Evolutionary conservation across 2,329 filamentous ascomycete genomes (phyloP).

Genomic region (Didymella arachidicola): DNA sequence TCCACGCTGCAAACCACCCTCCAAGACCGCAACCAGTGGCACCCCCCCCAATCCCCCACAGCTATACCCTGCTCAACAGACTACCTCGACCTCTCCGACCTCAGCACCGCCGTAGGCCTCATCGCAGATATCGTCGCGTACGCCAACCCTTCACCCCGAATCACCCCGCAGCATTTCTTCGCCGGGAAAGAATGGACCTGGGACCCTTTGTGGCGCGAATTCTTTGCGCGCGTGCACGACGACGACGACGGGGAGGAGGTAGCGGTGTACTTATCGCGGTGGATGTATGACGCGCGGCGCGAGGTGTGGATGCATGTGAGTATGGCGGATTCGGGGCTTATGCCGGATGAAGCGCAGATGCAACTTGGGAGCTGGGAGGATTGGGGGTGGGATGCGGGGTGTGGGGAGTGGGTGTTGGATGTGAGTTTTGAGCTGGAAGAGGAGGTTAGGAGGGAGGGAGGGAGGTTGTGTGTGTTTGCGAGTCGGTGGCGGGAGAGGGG

Average conservation of each 20-base stretch:
- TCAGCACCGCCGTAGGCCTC: conserved; percentile 6
- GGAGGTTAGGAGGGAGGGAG: background rate
- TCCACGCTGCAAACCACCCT: conserved; percentile 1
- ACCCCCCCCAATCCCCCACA: background rate
- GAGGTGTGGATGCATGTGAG: conserved; percentile 13
- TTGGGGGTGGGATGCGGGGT: conserved; percentile 12
- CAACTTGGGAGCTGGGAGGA: conserved; percentile 12
- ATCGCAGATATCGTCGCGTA: conserved; percentile 7
- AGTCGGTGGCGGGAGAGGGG: conserved; percentile 15
- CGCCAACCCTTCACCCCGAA: background rate
- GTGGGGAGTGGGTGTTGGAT: conserved; percentile 18
- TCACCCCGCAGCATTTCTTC: conserved; percentile 8
- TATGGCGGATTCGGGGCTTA: conserved; percentile 10
- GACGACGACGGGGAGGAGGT: background rate
- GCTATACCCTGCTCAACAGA: conserved; percentile 13
- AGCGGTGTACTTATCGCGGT: conserved; percentile 7
- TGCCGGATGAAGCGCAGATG: conserved; percentile 17
- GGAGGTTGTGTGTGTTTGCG: conserved; percentile 12
- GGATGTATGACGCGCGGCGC: conserved; percentile 9
- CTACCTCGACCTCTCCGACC: conserved; percentile 16
- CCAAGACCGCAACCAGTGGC: conserved; percentile 5
- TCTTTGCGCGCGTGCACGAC: conserved; percentile 2
- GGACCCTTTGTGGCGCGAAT: conserved; percentile 18
- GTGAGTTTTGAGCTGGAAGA: conserved; percentile 13
- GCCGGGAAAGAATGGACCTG: conserved; percentile 1